Base-by-base conservation (phyloP, 2,329 filamentous ascomycete species). In the Xylaria sp. region DNA sequence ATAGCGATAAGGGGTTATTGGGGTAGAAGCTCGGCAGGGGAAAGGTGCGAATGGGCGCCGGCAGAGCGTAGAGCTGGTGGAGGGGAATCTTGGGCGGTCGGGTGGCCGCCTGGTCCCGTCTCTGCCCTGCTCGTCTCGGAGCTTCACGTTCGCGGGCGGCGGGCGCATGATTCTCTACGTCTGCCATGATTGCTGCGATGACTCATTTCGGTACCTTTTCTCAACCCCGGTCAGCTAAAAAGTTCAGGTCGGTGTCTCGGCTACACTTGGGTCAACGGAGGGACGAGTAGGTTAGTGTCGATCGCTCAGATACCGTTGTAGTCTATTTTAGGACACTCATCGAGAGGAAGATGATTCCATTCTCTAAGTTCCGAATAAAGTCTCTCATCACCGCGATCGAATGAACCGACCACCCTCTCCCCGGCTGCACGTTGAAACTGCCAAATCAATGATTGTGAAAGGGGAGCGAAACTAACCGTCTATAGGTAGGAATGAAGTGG, bases 231-330 rank as follows among this genome's bases (percentile, higher is more conserved):
- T 71, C 51, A 66, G 69, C 49, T 39, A n/a, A 1, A 31, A n/a
- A n/a, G n/a, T 7, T 51, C 54, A 2, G 20, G 31, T 39, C 9
- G 15, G n/a, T 33, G 31, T 18, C 23, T 54, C 7, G 52, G 58
- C 15, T 36, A 8, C 13, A 20, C 46, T 20, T 18, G 9, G 12
- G 5, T 55, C 15, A 8, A 28, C 46, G 64, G 15, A 59, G 41
- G 23, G 41, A 41, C 3, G 20, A 31, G 39, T 43, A 51, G 43
- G 20, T 57, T 28, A 46, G 12, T 61, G 12, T 61, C 61, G 57
- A 81, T 85, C 85, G 86, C 88, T 96, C 93, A 96, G 93, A 96
- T 96, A 96, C 93, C 93, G 93, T 96, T 95, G 92, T 96, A 96
- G 93, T 96, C 92, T 92, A 91, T 90, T 89, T 86, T 86, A 84